Percentiles rank a stretch among this genome's conserved stretches.
These are phyloP conservation scores for Moniliella sp. DNA, from an alignment of 1,284 basidiomycete species.

Conservation along the genomic window DNA sequence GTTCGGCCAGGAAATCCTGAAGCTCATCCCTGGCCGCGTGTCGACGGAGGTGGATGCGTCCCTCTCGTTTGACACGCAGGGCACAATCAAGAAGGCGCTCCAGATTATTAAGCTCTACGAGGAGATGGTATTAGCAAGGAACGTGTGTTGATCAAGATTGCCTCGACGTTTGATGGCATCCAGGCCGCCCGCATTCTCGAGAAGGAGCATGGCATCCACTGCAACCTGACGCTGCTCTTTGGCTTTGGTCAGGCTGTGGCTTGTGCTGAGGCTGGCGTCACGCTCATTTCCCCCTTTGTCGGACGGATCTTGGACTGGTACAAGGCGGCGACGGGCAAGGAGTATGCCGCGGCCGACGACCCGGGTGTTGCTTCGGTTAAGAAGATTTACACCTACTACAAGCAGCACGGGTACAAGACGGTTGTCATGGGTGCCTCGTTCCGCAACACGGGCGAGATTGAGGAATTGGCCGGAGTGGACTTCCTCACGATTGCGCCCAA, in stretches of 20 bases:
- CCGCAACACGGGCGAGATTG: constrained; percentile 69
- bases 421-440: constrained; percentile 99
- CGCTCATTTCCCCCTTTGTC: constrained; percentile 96
- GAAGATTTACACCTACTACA: constrained; percentile 87
- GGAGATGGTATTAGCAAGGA: constrained; percentile 73
- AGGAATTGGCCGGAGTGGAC: constrained; percentile 79
- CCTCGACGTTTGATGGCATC: constrained; percentile 97
- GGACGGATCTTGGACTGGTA: too few species aligned
- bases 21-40: constrained; percentile 88
- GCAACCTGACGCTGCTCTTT: constrained; percentile 95
- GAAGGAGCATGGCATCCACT: constrained; percentile 65
- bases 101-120: constrained; percentile 86
- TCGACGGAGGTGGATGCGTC: constrained; percentile 96
- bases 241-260: constrained; percentile 95
- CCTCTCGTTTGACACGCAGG: constrained; percentile 84
- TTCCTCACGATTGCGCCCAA: constrained; percentile 75
- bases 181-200: constrained; percentile 92
- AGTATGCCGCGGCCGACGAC: constrained; percentile 42
- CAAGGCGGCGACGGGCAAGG: constrained; percentile 20
- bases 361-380: constrained; percentile 90
- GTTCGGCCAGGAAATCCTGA: constrained; percentile 84
- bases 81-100: constrained; percentile 59
- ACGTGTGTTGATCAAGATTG: constrained; percentile 88
- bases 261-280: constrained; percentile 89
- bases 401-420: constrained; percentile 91